Evolutionary conservation across 139 green algal genomes (phyloP).

Genomic region (Chlorella sp.): DNA sequence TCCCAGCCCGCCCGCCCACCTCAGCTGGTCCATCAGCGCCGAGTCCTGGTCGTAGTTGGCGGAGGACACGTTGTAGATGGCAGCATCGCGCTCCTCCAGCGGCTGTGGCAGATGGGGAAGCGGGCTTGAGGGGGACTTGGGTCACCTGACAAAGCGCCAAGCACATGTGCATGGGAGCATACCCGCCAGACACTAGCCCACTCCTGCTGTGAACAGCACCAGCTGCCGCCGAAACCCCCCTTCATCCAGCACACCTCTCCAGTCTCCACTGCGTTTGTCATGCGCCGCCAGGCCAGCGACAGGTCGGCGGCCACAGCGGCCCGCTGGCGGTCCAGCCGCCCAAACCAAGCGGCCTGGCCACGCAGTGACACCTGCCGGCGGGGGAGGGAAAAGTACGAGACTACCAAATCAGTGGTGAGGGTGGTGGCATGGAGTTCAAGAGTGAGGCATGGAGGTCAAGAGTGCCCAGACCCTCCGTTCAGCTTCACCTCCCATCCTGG

Average conservation of each 20-base stretch:
- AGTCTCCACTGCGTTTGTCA: background rate
- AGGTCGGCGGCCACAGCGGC: slow-evolving; percentile 20
- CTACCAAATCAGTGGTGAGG: no score
- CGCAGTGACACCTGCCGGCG: background rate
- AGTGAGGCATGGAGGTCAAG: no score
- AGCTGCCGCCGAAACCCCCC: background rate
- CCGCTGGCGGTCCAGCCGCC: slow-evolving; percentile 22
- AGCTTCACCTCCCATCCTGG: no score
- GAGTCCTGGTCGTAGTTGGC: slow-evolving; percentile 9
- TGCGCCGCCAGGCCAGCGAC: slow-evolving; percentile 14
- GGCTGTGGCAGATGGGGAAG: background rate
- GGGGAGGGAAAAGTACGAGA: no score
- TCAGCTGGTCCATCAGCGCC: slow-evolving; percentile 16
- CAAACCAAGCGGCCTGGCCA: slow-evolving; percentile 29
- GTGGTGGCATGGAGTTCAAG: no score
- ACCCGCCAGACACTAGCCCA: background rate
- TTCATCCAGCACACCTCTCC: slow-evolving; percentile 1
- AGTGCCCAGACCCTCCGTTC: no score
- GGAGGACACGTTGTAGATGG: slow-evolving; percentile 1
- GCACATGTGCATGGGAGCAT: no score
- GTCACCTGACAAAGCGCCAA: no score
- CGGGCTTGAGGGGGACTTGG: no score
- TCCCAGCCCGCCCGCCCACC: background rate
- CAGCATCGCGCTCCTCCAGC: background rate
- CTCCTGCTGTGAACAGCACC: background rate